Evolutionary conservation across 352 stramenopile species (phyloP).

Genomic region (Globisporangium barbulae): DNA sequence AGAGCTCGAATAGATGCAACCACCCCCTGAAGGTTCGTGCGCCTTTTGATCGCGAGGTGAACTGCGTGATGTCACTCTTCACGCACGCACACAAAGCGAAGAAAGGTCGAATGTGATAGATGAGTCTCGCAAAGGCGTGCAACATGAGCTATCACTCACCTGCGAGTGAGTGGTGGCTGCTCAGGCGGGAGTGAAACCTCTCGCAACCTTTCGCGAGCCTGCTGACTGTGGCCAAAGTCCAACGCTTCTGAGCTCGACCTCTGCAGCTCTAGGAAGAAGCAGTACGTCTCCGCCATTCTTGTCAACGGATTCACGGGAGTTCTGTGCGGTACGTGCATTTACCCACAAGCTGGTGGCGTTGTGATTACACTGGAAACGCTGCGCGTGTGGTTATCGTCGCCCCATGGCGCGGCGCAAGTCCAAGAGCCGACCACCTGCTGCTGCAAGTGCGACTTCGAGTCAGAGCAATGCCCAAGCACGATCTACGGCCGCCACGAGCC

Average conservation of each 20-base stretch:
- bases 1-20: too few species aligned
- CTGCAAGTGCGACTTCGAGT: not conserved
- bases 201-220: not conserved
- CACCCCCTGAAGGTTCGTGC: too few species aligned
- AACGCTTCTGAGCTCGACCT: not conserved
- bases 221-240: not conserved
- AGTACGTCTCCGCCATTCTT: not conserved
- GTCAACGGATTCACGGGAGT: not conserved
- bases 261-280: not conserved
- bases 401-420: conserved; percentile 5
- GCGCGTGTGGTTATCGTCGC: not conserved
- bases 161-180: not conserved
- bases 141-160: too few species aligned
- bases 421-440: not conserved
- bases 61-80: too few species aligned
- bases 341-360: not conserved
- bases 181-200: not conserved
- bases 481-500: not conserved
- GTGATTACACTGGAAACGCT: not conserved
- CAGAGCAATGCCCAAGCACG: not conserved
- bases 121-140: too few species aligned
- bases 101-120: too few species aligned
- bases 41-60: too few species aligned
- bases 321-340: not conserved
- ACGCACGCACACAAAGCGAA: too few species aligned